Base-by-base conservation (phyloP, 2,329 filamentous ascomycete species). In the Aspergillus aculeatinus region DNA sequence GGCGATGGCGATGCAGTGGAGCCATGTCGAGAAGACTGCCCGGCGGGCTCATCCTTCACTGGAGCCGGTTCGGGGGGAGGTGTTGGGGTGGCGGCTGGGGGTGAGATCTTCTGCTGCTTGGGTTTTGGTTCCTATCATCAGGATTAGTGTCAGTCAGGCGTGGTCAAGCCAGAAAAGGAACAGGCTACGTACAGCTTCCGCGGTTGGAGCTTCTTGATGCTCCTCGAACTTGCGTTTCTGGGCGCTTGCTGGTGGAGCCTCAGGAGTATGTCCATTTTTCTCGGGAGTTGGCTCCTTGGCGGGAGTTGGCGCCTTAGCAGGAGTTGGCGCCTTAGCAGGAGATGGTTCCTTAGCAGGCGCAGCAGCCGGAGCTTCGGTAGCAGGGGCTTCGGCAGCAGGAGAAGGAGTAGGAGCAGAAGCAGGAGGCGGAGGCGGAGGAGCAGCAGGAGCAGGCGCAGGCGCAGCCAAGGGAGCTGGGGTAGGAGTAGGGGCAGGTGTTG, bases 171-270 rank as follows among this genome's bases (percentile, higher is more conserved):
- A 53, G 14, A 16, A 14, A 54, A 19, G 31, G 23, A 23, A 23
- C 2, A 33, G 23, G 27, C 27, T 23, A 68, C 73, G 70, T 62
- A 78, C 77, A 49, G 65, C 60, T 54, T 76, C 76, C 3, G 66
- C 65, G 3, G 62, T 51, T 44, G 62, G 60, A 11, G 60, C 57
- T 35, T 75, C 74, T 19, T 72, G 67, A 19, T 72, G 71, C 35
- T 79, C 78, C 25, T 78, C 77, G 42, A 77, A 72, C 63, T 80
- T 81, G 59, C 79, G 77, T 65, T 81, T 81, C 61, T 78, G 77
- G 9, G 75, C 67, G 58, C 72, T 74, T 5, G 68, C 62, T 5
- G 66, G 59, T 16, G 62, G 67, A 52, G 67, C 64, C 27, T 68
- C 70, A 14, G 53, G 51, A 14, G 59, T 51, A 29, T 68, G 65